phyloP scores from a whole-genome alignment of 2,329 filamentous ascomycete genomes.

The Alternaria sp. region DNA sequence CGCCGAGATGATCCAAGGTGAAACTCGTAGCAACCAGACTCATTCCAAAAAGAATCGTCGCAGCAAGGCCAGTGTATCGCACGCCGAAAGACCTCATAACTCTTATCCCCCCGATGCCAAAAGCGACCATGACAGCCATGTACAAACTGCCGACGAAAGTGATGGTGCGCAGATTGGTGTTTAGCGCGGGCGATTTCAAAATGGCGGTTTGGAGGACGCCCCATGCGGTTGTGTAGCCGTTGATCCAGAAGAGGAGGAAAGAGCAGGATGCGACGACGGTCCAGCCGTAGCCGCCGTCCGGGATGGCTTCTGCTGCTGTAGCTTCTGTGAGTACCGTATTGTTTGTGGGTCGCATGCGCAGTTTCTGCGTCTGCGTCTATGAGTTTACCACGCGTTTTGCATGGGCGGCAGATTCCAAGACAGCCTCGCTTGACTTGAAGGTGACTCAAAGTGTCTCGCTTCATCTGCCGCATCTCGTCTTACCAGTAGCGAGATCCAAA shows the following conservation, averaged over 20 bases:
- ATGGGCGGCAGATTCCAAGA: neutral
- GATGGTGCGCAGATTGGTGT: constrained; percentile 47
- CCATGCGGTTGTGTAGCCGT: constrained; percentile 64
- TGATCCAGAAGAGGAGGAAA: constrained; percentile 58
- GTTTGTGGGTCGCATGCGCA: neutral
- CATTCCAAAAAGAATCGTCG: constrained; percentile 58
- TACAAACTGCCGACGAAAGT: constrained; percentile 65
- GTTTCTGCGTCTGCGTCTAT: neutral
- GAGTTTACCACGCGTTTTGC: neutral
- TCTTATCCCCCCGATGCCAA: constrained; percentile 61
- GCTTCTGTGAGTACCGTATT: neutral
- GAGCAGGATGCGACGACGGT: constrained; percentile 59
- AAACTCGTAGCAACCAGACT: constrained; percentile 58
- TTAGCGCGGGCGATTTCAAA: constrained; percentile 52
- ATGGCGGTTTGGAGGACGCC: constrained; percentile 66
- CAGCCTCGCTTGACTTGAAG: neutral
- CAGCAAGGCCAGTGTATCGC: constrained; percentile 54
- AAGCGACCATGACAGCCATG: constrained; percentile 57
- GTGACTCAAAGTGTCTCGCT: neutral
- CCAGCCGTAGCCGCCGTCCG: constrained; percentile 65
- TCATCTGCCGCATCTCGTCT: neutral
- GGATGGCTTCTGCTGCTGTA: constrained; percentile 32
- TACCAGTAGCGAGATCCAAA: neutral
- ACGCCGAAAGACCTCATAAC: constrained; percentile 59
- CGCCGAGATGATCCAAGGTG: constrained; percentile 31